Percentiles rank a stretch among this genome's conserved stretches.
These are phyloP conservation scores for Cucumis cinereus DNA, from an alignment of 306 rosid species.

Conservation along the genomic window DNA sequence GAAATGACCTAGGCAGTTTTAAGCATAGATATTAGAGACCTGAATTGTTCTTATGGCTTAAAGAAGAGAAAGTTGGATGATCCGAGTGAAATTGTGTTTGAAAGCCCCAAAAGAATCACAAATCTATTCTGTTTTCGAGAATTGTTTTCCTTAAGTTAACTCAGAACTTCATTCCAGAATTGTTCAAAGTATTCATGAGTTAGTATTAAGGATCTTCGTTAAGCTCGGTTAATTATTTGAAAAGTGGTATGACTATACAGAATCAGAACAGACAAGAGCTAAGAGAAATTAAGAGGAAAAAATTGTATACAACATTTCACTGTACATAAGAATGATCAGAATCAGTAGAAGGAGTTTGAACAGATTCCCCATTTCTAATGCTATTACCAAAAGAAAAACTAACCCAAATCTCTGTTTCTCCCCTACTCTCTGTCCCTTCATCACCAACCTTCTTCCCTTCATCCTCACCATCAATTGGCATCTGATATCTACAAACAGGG, in stretches of 20 bases:
- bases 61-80: not conserved
- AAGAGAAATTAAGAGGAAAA: not conserved
- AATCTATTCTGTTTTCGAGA: not conserved
- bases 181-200: not conserved
- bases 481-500: slow-evolving; percentile 63
- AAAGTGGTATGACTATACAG: not conserved
- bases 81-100: not conserved
- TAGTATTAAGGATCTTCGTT: not conserved
- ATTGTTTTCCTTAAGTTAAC: not conserved
- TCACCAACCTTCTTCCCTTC: slow-evolving; percentile 26
- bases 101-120: not conserved
- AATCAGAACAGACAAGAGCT: not conserved
- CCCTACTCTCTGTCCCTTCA: slow-evolving; percentile 18
- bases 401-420: slow-evolving; percentile 44
- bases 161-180: not conserved
- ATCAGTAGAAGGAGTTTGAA: slow-evolving; percentile 21
- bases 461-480: slow-evolving; percentile 58
- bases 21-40: not conserved
- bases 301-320: not conserved
- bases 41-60: no score
- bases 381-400: slow-evolving; percentile 37
- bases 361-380: slow-evolving; percentile 14
- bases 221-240: not conserved
- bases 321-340: slow-evolving; percentile 6
- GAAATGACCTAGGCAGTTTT: not conserved